Evolutionary conservation across 495 filamentous ascomycete genomes (phyloP), one percentile per base, ranked within the genome.

Genomic region (Neurospora sp.): DNA sequence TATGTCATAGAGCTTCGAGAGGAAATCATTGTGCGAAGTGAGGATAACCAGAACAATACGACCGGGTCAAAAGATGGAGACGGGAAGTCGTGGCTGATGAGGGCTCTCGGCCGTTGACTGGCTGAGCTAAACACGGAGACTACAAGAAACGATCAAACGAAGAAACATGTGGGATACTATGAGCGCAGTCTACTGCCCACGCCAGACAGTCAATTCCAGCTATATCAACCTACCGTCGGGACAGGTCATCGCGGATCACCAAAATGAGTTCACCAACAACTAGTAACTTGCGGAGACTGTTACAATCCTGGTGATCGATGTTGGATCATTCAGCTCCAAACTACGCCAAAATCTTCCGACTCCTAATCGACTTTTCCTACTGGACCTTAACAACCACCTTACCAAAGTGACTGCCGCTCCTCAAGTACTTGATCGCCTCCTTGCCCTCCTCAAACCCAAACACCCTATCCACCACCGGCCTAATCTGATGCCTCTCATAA

Each of bases 381-480:
- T 35, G 27, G 6, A 65, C 53, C 53, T 65, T 65, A 37, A 65
- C 27, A 65, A 65, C 53, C 53, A 65, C 53, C 27, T 65, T 65
- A 3, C 53, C 53, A 65, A 65, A 65, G 53, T 65, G 53, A 37
- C 27, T 65, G 17, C 53, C 53, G 27, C 53, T 8, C 53, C 53
- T 65, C 27, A 65, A 65, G 53, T 65, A 65, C 27, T 65, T 65
- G 53, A 65, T 65, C 53, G 53, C 53, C 53, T 65, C 53, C 6
- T 7, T 14, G 0, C 53, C 53, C 12, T 65, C 22, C 27, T 79
- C 79, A 70, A 83, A 80, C 37, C n/a, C 53, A 70, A 84, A 84
- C 17, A 82, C 76, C 69, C 80, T 77, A 37, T 83, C 75, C 38
- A 84, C 79, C 40, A 83, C 80, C 69, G 72, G 69, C 8, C 71